Evolutionary conservation across 1,284 basidiomycete genomes (phyloP), one percentile per base, ranked within the genome.

Genomic region (Entoloma clypeatum): DNA sequence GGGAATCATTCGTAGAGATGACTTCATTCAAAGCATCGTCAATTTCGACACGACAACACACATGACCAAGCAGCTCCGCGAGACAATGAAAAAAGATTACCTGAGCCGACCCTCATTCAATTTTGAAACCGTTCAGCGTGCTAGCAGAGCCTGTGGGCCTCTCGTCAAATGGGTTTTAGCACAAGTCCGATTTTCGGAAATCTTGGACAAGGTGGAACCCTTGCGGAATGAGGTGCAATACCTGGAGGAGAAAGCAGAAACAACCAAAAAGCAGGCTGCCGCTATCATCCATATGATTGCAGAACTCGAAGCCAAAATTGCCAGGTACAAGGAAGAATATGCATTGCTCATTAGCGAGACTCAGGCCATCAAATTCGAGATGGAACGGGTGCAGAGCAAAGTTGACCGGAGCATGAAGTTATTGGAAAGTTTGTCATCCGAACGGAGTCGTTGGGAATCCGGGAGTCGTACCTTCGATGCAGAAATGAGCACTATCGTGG

Each of bases 401-500:
- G 96, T 99, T 31, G 89, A 96, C 55, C 85, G 96, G 46, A 96
- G 92, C 59, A 92, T 99, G 84, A 96, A 87, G 47, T 74, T 99
- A 25, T 74, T 99, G 27, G 88, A 89, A 57, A 96, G 92, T 64
- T 72, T 99, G 54, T 96, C 92, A 2, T 98, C 95, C 0, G 96
- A 99, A 66, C 82, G 92, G 62, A 75, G 79, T 35, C 84, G 96
- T 49, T 99, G 96, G 96, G 93, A 99, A 62, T 72, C 79, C 8
- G 92, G 93, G 27, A 98, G 95, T 63, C 84, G 86, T 42, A 95
- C 93, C 0, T 99, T 99, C 61, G 96, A 99, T 58, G 83, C 84
- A 2, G 95, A 99, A 64, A 98, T 99, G 93, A 90, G 92, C 60
- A 99, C 97, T 26, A 95, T 99, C 52, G 90, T 95, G 21, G 96